Evolutionary conservation across 257 asterid genomes (phyloP), one percentile per base, ranked within the genome.

Genomic region (Plantago ovata): DNA sequence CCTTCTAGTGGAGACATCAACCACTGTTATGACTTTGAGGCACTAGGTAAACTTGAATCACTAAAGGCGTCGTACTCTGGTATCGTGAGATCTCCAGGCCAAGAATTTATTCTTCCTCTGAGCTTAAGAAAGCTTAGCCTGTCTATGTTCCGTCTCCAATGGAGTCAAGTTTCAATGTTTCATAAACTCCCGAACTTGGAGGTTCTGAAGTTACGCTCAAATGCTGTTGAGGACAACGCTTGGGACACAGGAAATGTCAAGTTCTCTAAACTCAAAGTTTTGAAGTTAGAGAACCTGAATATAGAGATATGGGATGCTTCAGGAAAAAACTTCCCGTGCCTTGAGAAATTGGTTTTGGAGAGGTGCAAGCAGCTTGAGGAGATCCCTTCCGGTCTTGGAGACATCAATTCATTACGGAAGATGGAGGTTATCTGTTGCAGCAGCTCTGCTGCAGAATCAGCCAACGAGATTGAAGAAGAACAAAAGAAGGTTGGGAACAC

Each of bases 301-400:
- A 60, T 60, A 12, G 38, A 48, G 13, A 18, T 12, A 47, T 60
- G 65, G 56, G 38, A 5, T 38, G 48, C 47, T 19, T 56, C 47
- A 10, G 15, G 33, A 16, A 14, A 56, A 10, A 56, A 46, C 20
- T 46, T 53, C 23, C 62, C 69, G 3, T 15, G 36, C 41, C 61
- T 63, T 10, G 32, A 63, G 48, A 19, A 53, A 43, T 23, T 63
- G 42, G 46, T 63, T 10, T 28, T 63, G 23, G 15, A 33, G 41
- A 24, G 53, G 12, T 63, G 69, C 61, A 53, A 43, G 69, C 44
- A 63, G n/a, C 51, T 63, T 44, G 22, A 12, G 15, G 65, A 60
- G 16, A 36, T 60, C 43, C 65, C 65, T 46, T 24, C 41, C 8
- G 18, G 15, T 13, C 15, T 52, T 15, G 57, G 58, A 14, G 58